Evolutionary conservation across 2,329 filamentous ascomycete species (phyloP), one percentile per base, ranked within the genome.

Genomic region (Penicillium rolfsii): DNA sequence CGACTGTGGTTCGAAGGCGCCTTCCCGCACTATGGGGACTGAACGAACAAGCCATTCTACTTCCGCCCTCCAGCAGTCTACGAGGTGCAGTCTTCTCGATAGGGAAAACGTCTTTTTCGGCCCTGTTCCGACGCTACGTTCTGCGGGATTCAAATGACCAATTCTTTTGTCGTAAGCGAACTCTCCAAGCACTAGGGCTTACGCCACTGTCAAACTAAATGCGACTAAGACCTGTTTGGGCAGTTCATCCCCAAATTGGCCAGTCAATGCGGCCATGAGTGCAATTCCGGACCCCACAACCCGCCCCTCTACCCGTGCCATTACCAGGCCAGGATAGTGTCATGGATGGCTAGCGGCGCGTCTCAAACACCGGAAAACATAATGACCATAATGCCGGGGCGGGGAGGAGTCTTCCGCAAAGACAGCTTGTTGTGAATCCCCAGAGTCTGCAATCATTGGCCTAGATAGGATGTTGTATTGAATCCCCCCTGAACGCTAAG

Each of bases 271-370:
- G 9, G 40, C 16, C 22, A n/a, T 38, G 28, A 43, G 38, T 60
- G 30, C 22, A 57, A 46, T 12, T 24, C 24, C 9, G 16, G 48
- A 16, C 56, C 61, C 64, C 64, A 66, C 60, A 61, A 60, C 48
- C 64, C 57, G 60, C 22, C 11, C 12, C 33, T 41, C 24, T 24
- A 45, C 43, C 43, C 22, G 22, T 40, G 58, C 62, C 50, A 19
- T 14, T 46, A 46, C 40, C 57, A 55, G 28, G 28, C 28, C 35
- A 46, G 26, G 43, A 24, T 46, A 14, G 28, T 14, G 43, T 28
- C 43, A 14, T 7, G 43, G 7, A 16, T 16, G 5, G 28, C 43
- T 52, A 54, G 45, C 48, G 6, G 36, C 28, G 33, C 33, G 24
- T 57, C 45, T 28, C 45, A 48, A 48, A 53, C 19, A 56, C 55